Conservation (phyloP, 2,329 filamentous ascomycete genomes). For the Xylariaceae sp. region DNA sequence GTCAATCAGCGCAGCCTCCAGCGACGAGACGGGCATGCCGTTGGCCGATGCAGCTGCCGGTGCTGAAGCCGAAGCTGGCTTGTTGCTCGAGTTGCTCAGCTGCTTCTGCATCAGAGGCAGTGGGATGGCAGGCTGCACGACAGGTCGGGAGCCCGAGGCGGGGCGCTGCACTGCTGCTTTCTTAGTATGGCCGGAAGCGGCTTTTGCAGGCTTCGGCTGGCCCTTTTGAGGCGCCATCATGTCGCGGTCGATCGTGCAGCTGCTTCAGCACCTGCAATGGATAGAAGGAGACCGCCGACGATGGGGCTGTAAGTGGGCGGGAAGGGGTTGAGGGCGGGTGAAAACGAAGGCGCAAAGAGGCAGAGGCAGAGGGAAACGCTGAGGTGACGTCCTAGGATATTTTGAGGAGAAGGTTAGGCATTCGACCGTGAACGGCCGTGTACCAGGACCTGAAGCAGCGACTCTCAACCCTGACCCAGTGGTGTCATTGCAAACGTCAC, state of each 20-base stretch:
- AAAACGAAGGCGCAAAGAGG: slow-evolving; percentile 2
- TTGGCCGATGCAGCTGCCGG: slow-evolving; percentile 14
- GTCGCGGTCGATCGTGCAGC: no score
- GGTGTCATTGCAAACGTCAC: slow-evolving; percentile 19
- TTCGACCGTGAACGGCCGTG: slow-evolving; percentile 12
- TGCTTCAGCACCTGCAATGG: no score
- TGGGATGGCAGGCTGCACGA: slow-evolving; percentile 25
- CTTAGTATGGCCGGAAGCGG: slow-evolving; percentile 17
- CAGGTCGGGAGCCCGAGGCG: slow-evolving; percentile 13
- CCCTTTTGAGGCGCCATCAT: slow-evolving; percentile 23
- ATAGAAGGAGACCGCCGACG: no score
- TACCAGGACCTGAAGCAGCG: slow-evolving; percentile 17
- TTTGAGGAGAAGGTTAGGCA: slow-evolving; percentile 11
- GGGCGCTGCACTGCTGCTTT: slow-evolving; percentile 11
- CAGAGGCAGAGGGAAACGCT: slow-evolving; percentile 1
- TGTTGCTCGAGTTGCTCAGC: slow-evolving; percentile 7
- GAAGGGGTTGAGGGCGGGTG: background rate
- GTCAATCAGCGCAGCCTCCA: slow-evolving; percentile 24
- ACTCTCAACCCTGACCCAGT: slow-evolving; percentile 21
- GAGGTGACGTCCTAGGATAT: slow-evolving; percentile 5
- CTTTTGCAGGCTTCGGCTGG: slow-evolving; percentile 18
- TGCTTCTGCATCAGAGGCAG: slow-evolving; percentile 22
- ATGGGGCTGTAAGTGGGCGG: no score
- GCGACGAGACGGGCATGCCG: slow-evolving; percentile 19
- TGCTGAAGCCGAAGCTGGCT: slow-evolving; percentile 9